These are phyloP conservation scores for Solanum aculeatissimum DNA, from an alignment of 305 asterid species.

Conservation along the genomic window DNA sequence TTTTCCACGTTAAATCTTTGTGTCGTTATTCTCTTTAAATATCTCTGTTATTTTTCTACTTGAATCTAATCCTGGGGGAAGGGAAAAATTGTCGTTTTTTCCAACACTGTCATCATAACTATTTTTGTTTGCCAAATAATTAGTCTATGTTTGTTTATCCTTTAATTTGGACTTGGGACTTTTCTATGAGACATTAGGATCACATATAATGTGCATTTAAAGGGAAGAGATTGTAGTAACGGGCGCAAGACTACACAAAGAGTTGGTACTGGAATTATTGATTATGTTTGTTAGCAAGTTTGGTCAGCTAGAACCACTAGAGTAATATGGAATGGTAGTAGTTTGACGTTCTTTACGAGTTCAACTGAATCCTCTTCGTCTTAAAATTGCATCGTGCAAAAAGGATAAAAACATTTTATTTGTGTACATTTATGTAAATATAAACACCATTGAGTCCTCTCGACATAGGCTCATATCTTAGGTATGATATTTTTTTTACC, in stretches of 20 bases:
- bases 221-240: not conserved
- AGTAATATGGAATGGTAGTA: not conserved
- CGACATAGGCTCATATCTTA: no score
- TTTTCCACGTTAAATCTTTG: no score
- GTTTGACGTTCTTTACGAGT: not conserved
- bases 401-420: no score
- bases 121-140: not conserved
- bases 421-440: no score
- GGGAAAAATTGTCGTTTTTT: no score
- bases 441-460: no score
- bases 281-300: not conserved
- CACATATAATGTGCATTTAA: not conserved
- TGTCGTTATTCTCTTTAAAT: no score
- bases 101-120: not conserved
- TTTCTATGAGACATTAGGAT: not conserved
- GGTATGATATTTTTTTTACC: no score
- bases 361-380: no score
- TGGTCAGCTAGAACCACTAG: not conserved
- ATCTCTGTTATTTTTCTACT: no score
- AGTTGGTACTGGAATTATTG: not conserved
- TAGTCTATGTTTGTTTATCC: conserved; percentile 16
- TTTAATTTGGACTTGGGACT: not conserved
- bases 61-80: no score
- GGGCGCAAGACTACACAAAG: not conserved
- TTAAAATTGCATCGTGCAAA: no score